A percentile compares a stretch with the other conserved stretches of the same genome.
Evolutionary conservation across 139 green algal genomes (phyloP).

Genomic region (Chlorella sp.): DNA sequence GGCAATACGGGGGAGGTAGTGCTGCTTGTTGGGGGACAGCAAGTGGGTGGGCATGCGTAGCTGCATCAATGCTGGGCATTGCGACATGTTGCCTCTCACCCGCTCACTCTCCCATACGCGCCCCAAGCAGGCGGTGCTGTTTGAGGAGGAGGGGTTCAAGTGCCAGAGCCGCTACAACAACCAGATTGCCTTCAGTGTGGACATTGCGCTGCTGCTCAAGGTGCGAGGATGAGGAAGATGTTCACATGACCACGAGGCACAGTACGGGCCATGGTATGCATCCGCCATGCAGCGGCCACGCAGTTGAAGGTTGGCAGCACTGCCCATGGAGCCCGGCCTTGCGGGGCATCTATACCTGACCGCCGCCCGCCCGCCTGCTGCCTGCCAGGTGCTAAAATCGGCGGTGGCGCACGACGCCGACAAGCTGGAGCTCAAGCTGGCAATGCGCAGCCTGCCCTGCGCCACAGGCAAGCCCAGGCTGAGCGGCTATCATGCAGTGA

Average conservation of each 20-base stretch:
- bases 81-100: no score
- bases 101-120: no score
- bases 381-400: slow-evolving; percentile 59
- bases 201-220: slow-evolving; percentile 74
- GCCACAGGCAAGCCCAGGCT: background rate
- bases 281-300: no score
- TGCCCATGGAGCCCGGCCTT: no score
- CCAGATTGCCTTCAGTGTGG: slow-evolving; percentile 75
- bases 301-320: no score
- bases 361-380: slow-evolving; percentile 40
- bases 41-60: background rate
- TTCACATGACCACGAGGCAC: no score
- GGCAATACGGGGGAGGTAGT: no score
- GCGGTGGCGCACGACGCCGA: slow-evolving; percentile 41
- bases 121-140: slow-evolving; percentile 66
- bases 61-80: background rate
- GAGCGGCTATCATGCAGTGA: no score
- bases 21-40: background rate
- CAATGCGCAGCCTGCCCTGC: slow-evolving; percentile 45
- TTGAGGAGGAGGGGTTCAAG: slow-evolving; percentile 56
- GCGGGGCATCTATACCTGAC: no score
- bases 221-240: background rate
- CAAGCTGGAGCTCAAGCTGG: slow-evolving; percentile 38
- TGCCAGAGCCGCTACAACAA: slow-evolving; percentile 69
- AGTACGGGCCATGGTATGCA: no score